These are phyloP conservation scores for Pythium grandisporangium DNA, from an alignment of 352 stramenopile species.

Conservation along the genomic window DNA sequence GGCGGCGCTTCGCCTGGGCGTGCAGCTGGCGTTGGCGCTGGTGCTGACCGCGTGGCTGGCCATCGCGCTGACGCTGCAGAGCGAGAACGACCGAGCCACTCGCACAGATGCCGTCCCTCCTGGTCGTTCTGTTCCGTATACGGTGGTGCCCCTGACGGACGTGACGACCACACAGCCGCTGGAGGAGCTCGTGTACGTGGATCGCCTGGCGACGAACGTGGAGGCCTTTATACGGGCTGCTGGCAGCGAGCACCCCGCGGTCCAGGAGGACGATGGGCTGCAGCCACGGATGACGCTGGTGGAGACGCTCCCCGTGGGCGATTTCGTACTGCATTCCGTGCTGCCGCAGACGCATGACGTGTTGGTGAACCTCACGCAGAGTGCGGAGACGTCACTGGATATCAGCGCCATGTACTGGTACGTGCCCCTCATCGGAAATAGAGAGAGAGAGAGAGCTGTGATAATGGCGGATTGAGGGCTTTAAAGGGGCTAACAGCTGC, in stretches of 20 bases:
- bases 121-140: too few relatives aligned
- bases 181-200: too few relatives aligned
- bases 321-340: slow-evolving; percentile 31
- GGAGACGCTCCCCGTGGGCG: slow-evolving; percentile 57
- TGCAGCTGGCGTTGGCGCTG: slow-evolving; percentile 7
- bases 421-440: too few relatives aligned
- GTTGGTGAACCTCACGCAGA: slow-evolving; percentile 29
- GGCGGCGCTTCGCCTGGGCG: slow-evolving; percentile 9
- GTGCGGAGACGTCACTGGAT: slow-evolving; percentile 41
- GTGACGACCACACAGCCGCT: too few relatives aligned
- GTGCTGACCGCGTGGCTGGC: slow-evolving; percentile 7
- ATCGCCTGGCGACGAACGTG: too few relatives aligned
- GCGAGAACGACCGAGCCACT: not conserved
- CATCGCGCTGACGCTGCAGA: slow-evolving; percentile 7
- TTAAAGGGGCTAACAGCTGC: not conserved
- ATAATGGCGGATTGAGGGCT: not conserved
- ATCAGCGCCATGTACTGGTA: slow-evolving; percentile 80
- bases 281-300: slow-evolving; percentile 25
- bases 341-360: slow-evolving; percentile 34
- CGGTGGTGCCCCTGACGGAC: too few relatives aligned
- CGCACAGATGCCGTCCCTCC: too few relatives aligned
- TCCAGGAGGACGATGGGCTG: not conserved
- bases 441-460: too few relatives aligned
- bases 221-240: too few relatives aligned
- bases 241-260: too few relatives aligned